Evolutionary conservation across 2,329 filamentous ascomycete species (phyloP).

Genomic region (Epichloe typhina): DNA sequence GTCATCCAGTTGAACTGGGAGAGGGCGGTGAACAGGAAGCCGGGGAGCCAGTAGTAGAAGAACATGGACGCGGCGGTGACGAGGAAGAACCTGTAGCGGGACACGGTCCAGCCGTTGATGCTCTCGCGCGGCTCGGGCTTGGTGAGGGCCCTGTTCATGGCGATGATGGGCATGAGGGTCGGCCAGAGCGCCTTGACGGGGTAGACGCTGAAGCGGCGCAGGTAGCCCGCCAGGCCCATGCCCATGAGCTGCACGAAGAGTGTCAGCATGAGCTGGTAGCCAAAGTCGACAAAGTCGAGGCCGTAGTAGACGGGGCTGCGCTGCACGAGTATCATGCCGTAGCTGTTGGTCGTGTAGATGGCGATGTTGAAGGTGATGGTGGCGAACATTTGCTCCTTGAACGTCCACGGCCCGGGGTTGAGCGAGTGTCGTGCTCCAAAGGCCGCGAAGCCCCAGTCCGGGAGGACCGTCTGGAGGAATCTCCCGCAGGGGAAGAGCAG

Average conservation of each 20-base stretch:
- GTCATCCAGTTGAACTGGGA: constrained; percentile 40
- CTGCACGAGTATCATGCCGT: constrained; percentile 34
- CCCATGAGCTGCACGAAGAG: constrained; percentile 39
- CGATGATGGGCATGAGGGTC: constrained; percentile 32
- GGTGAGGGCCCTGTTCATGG: constrained; percentile 30
- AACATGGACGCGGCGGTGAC: constrained; percentile 31
- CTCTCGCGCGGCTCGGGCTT: constrained; percentile 15
- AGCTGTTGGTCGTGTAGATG: constrained; percentile 32
- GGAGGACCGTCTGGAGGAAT: constrained; percentile 30
- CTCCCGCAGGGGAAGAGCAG: constrained; percentile 20
- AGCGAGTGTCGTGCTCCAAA: constrained; percentile 28
- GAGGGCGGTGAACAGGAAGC: constrained; percentile 34
- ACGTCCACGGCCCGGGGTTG: constrained; percentile 41
- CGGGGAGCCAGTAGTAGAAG: constrained; percentile 39
- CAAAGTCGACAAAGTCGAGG: constrained; percentile 25
- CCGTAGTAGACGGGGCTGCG: constrained; percentile 30
- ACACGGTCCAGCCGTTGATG: constrained; percentile 25
- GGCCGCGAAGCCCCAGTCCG: constrained; percentile 30
- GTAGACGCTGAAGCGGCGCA: constrained; percentile 37
- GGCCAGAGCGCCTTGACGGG: constrained; percentile 40
- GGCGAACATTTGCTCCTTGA: constrained; percentile 48
- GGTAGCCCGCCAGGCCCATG: constrained; percentile 39
- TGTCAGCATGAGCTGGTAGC: constrained; percentile 32
- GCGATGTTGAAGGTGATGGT: constrained; percentile 44
- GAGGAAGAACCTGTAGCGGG: constrained; percentile 32